Conservation (phyloP, 2,329 filamentous ascomycete species). For the Aureobasidium musti region DNA sequence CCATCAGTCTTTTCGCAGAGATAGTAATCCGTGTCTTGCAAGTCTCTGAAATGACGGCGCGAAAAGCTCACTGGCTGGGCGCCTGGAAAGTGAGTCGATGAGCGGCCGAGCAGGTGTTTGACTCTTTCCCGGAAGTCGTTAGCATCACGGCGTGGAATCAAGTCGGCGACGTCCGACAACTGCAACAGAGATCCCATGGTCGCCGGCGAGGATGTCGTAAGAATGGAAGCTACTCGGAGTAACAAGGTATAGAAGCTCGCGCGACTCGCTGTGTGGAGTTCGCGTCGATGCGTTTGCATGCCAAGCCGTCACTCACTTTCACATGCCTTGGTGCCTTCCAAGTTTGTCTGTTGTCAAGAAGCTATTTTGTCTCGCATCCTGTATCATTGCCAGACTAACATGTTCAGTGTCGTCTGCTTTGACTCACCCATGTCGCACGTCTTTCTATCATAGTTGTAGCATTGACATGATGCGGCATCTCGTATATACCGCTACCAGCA, state of each 20-base stretch:
- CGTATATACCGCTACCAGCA: constrained; percentile 5
- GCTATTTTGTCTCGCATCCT: neutral
- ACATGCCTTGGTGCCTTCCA: neutral
- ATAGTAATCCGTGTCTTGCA: constrained; percentile 85
- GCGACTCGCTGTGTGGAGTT: neutral
- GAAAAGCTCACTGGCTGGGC: constrained; percentile 95
- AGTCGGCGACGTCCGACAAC: constrained; percentile 35
- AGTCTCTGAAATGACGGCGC: constrained; percentile 76
- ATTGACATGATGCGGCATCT: neutral
- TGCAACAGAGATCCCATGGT: constrained; percentile 37
- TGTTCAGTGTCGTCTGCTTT: neutral
- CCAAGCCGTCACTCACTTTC: constrained; percentile 3
- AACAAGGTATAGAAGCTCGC: neutral
- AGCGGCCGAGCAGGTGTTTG: constrained; percentile 66
- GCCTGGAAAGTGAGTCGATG: constrained; percentile 72
- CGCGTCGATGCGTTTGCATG: neutral
- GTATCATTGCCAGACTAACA: neutral
- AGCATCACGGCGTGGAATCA: constrained; percentile 35
- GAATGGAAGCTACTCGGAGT: neutral
- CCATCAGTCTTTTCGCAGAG: constrained; percentile 99
- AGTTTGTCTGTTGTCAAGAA: neutral
- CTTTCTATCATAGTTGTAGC: neutral
- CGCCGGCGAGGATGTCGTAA: neutral
- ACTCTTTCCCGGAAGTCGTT: constrained; percentile 38
- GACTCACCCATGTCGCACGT: neutral